phyloP scores from a whole-genome alignment of 2,329 filamentous ascomycete genomes.

The Lecanoromycetidae sp. region DNA sequence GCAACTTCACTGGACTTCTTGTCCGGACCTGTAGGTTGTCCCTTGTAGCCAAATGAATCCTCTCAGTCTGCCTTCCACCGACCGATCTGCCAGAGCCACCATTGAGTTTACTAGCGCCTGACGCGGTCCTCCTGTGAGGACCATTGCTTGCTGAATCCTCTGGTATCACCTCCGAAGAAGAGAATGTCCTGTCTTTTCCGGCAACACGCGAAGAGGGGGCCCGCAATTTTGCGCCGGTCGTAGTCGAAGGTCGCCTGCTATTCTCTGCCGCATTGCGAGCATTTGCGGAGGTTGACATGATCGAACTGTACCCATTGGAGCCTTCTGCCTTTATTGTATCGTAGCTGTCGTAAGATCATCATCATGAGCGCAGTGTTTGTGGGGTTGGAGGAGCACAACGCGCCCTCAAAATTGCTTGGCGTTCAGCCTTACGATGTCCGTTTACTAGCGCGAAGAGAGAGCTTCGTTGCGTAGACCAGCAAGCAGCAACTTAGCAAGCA shows the following conservation, averaged over 20 bases:
- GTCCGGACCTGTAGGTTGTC: constrained; percentile 50
- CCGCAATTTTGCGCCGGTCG: constrained; percentile 14
- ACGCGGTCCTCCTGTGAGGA: constrained; percentile 24
- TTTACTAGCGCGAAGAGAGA: background rate
- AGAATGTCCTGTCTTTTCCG: constrained; percentile 9
- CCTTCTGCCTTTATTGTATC: background rate
- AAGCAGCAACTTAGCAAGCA: background rate
- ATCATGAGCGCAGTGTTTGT: background rate
- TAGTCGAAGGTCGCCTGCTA: constrained; percentile 16
- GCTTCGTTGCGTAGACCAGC: constrained; percentile 4
- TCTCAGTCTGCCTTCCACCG: constrained; percentile 31
- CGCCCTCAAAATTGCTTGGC: constrained; percentile 2
- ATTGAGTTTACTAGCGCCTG: constrained; percentile 24
- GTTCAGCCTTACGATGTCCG: constrained; percentile 1
- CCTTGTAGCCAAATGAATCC: constrained; percentile 44
- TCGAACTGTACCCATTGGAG: background rate
- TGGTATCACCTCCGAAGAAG: constrained; percentile 15
- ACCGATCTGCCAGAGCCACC: constrained; percentile 26
- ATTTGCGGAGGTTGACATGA: constrained; percentile 16
- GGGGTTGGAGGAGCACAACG: background rate
- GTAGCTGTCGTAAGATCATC: constrained; percentile 6
- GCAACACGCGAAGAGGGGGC: constrained; percentile 14
- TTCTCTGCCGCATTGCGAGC: constrained; percentile 15
- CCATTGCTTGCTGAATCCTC: constrained; percentile 20
- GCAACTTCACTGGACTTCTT: constrained; percentile 42